Conservation (phyloP, 78 protist genomes). For the Blattamonas nauphoetae region DNA sequence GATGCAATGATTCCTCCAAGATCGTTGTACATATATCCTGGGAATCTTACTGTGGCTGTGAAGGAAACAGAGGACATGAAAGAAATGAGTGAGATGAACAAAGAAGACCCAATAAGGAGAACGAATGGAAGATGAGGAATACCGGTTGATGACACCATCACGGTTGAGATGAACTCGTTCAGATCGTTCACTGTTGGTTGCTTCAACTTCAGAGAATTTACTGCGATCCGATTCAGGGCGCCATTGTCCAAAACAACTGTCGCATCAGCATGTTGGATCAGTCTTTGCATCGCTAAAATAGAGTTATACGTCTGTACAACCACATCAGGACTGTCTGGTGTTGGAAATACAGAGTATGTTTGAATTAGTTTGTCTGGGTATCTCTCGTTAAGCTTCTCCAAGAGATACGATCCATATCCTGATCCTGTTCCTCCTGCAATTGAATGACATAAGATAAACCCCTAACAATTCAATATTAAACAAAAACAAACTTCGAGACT, state of each 20-base stretch:
- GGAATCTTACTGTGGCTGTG: constrained; percentile 78
- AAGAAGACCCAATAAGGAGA: no score
- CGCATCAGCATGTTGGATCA: constrained; percentile 78
- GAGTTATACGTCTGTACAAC: constrained; percentile 97
- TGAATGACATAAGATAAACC: constrained; percentile 84
- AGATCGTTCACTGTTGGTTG: constrained; percentile 66
- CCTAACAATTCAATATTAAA: no score
- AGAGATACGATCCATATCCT: constrained; percentile 87
- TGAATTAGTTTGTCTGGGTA: constrained; percentile 92
- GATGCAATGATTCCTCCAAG: constrained; percentile 43
- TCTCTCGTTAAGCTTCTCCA: constrained; percentile 81
- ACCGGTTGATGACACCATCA: neutral
- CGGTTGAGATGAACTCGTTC: constrained; percentile 46
- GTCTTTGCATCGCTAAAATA: constrained; percentile 81
- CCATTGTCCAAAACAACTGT: constrained; percentile 91
- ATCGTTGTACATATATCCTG: constrained; percentile 42
- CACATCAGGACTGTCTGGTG: constrained; percentile 51
- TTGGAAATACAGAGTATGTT: constrained; percentile 93
- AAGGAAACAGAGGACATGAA: no score
- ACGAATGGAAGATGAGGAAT: no score
- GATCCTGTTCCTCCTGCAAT: constrained; percentile 99
- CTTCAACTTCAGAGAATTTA: constrained; percentile 61
- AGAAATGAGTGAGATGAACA: no score
- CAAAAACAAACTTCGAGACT: constrained; percentile 58
- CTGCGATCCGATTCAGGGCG: constrained; percentile 86